These are phyloP conservation scores for Taxawa tesnikishii DNA, from an alignment of 2,329 filamentous ascomycete species.

Conservation along the genomic window DNA sequence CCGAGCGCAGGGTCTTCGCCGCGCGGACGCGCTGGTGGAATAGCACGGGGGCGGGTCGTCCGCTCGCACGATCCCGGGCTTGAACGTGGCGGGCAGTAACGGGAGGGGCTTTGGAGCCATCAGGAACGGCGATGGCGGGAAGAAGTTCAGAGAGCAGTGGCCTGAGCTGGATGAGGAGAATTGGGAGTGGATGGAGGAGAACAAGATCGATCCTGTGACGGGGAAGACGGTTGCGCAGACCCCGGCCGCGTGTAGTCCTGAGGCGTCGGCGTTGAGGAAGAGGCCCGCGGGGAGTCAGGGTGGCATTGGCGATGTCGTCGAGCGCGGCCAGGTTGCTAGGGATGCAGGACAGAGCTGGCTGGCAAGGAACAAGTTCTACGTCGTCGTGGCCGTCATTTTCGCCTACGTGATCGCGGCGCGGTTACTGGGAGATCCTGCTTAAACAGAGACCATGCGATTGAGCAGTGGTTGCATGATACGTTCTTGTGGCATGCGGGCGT, in stretches of 20 bases:
- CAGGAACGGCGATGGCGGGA: constrained; percentile 82
- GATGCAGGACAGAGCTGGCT: constrained; percentile 77
- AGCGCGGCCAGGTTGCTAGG: constrained; percentile 60
- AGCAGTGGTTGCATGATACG: no score
- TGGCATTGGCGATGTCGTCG: constrained; percentile 54
- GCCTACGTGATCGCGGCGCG: constrained; percentile 74
- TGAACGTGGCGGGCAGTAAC: constrained; percentile 32
- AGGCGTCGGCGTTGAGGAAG: constrained; percentile 51
- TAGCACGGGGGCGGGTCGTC: constrained; percentile 73
- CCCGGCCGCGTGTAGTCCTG: constrained; percentile 47
- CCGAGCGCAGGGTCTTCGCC: constrained; percentile 68
- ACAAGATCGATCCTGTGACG: constrained; percentile 64
- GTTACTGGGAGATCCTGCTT: constrained; percentile 53
- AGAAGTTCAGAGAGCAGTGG: constrained; percentile 84
- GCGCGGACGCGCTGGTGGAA: constrained; percentile 89
- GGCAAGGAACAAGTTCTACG: constrained; percentile 62
- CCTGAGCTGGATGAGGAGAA: constrained; percentile 82
- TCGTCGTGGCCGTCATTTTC: constrained; percentile 60
- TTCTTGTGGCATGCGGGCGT: no score
- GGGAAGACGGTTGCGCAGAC: constrained; percentile 36
- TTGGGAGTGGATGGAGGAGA: constrained; percentile 79
- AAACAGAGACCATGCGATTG: no score
- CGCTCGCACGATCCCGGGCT: constrained; percentile 31
- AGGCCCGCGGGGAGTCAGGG: constrained; percentile 46
- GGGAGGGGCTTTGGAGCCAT: constrained; percentile 62